phyloP scores from a whole-genome alignment of 148 eudicot genomes.

The Heliamphora exappendiculata region DNA sequence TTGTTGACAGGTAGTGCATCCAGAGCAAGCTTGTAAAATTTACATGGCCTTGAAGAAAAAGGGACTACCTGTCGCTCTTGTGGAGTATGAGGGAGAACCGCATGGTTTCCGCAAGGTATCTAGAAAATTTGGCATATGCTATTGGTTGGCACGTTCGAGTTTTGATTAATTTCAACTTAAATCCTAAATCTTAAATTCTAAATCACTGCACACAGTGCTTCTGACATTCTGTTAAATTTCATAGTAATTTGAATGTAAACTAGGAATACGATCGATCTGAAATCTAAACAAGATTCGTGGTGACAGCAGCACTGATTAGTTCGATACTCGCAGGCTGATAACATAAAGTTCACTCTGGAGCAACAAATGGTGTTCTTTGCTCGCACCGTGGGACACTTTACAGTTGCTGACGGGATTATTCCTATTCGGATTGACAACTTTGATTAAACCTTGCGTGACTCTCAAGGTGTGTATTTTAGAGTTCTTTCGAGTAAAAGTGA shows the following conservation, averaged over 20 bases:
- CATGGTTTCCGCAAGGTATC: constrained; percentile 36
- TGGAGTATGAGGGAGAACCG: constrained; percentile 33
- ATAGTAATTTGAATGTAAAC: neutral
- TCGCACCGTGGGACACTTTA: constrained; percentile 28
- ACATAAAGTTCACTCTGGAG: constrained; percentile 31
- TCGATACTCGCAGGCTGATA: constrained; percentile 27
- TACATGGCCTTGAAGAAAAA: constrained; percentile 27
- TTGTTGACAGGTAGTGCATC: constrained; percentile 26
- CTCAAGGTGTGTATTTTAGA: neutral
- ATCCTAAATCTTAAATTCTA: too few species aligned
- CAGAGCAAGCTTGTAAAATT: constrained; percentile 35
- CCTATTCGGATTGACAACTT: constrained; percentile 23
- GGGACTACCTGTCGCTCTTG: constrained; percentile 29
- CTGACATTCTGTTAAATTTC: too few species aligned
- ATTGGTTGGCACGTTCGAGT: neutral
- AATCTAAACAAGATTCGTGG: neutral
- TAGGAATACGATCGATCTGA: neutral
- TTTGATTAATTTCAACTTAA: too few species aligned
- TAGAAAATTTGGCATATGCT: neutral
- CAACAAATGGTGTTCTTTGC: constrained; percentile 38
- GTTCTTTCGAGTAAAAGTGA: too few species aligned
- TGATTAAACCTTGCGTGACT: constrained; percentile 1
- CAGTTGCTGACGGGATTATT: constrained; percentile 23
- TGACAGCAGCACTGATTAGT: neutral
- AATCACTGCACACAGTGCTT: too few species aligned